Conservation (phyloP, 176 grass and related monocot species). For the Carex parvula region DNA sequence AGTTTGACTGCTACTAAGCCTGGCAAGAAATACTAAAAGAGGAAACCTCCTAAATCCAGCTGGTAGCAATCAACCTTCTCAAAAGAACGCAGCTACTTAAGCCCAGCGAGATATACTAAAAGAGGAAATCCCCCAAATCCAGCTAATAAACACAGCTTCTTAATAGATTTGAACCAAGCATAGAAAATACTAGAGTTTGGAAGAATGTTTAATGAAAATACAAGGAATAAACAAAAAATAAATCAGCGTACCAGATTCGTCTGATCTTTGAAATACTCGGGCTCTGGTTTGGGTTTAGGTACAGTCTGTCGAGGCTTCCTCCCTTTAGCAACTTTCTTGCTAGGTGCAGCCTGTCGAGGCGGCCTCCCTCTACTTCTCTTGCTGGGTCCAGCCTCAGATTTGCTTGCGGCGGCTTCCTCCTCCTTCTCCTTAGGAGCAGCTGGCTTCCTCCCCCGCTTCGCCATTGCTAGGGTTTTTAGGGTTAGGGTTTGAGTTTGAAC, state of each 20-base stretch:
- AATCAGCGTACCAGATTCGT: constrained; percentile 2
- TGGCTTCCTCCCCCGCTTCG: constrained; percentile 12
- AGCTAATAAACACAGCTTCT: neutral
- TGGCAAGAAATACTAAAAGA: neutral
- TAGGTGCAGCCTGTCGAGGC: neutral
- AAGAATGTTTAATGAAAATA: neutral
- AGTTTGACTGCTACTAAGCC: neutral
- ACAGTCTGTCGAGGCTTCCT: neutral
- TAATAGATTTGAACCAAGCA: neutral
- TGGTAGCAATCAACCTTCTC: neutral
- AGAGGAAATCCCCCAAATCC: neutral
- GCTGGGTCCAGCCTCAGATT: neutral
- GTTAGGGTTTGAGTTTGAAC: neutral
- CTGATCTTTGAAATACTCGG: neutral
- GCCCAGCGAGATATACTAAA: neutral
- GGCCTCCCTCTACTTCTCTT: neutral
- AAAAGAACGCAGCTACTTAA: neutral
- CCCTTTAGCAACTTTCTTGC: neutral
- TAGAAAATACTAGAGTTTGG: neutral
- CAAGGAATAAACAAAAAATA: neutral
- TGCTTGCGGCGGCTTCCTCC: neutral
- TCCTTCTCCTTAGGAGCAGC: neutral
- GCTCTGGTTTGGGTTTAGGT: constrained; percentile 5
- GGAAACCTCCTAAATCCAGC: neutral
- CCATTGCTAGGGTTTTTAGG: constrained; percentile 6